These are phyloP conservation scores for Clavispora fructus DNA, from an alignment of 805 yeast species.

Conservation along the genomic window DNA sequence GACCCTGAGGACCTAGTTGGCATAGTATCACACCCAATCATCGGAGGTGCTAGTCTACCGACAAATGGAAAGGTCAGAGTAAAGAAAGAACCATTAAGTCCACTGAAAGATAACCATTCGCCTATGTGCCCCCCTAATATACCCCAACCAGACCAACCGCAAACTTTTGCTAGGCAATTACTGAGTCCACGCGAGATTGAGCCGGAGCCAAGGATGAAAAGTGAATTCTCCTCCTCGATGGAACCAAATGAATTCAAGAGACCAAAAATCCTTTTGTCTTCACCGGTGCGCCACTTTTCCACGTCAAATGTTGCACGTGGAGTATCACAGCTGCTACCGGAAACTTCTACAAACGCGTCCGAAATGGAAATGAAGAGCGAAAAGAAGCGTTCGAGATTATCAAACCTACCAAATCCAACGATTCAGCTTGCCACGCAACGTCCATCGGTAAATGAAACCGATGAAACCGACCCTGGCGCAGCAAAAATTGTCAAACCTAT, in stretches of 20 bases:
- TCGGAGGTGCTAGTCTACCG: not conserved
- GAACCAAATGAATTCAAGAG: not conserved
- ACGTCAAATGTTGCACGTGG: not conserved
- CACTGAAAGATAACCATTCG: not conserved
- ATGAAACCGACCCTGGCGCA: conserved; percentile 1
- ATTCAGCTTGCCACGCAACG: conserved; percentile 28
- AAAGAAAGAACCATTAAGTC: not conserved
- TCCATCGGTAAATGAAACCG: not conserved
- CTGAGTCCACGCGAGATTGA: not conserved
- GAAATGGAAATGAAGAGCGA: not conserved
- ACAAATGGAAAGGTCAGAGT: not conserved
- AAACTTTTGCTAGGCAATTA: not conserved
- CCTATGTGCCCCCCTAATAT: not conserved
- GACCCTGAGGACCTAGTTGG: conserved; percentile 18
- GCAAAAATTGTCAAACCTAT: conserved; percentile 32
- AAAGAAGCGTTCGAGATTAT: not conserved
- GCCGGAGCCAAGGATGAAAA: not conserved
- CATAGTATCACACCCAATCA: not conserved
- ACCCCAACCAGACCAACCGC: not conserved
- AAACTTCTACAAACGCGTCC: not conserved
- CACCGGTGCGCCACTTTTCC: not conserved
- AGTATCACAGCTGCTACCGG: not conserved
- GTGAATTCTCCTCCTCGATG: not conserved
- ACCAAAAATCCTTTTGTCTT: conserved; percentile 1
- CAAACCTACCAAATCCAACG: conserved; percentile 13